Evolutionary conservation across 768 basidiomycete genomes (phyloP).

Genomic region (Crepidotus variabilis): DNA sequence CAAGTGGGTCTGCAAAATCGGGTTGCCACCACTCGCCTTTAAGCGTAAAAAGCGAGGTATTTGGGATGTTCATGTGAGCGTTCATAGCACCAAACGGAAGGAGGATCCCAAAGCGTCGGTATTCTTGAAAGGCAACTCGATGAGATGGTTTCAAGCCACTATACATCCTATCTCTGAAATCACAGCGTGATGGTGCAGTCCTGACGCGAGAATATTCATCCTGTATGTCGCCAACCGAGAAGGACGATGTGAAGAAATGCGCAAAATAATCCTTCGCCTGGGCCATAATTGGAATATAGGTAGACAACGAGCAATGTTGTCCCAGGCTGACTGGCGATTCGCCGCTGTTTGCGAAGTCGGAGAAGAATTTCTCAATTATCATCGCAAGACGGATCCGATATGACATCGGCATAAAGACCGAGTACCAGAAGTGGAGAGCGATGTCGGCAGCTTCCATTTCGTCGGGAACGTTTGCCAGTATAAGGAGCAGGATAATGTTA

Average conservation of each 20-base stretch:
- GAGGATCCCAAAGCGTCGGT: slow-evolving; percentile 36
- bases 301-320: slow-evolving; percentile 7
- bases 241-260: not conserved
- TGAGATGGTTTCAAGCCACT: slow-evolving; percentile 35
- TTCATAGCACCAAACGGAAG: slow-evolving; percentile 42
- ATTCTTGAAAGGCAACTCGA: slow-evolving; percentile 38
- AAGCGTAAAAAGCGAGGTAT: slow-evolving; percentile 34
- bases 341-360: not conserved
- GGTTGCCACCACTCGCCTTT: slow-evolving; percentile 32
- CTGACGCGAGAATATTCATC: slow-evolving; percentile 29
- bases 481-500: slow-evolving; percentile 37
- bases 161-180: slow-evolving; percentile 36
- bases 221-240: slow-evolving; percentile 20
- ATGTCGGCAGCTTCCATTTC: slow-evolving; percentile 33
- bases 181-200: slow-evolving; percentile 30
- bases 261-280: not conserved
- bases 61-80: slow-evolving; percentile 35
- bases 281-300: not conserved
- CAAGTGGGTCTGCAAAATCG: slow-evolving; percentile 37
- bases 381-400: slow-evolving; percentile 19
- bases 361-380: slow-evolving; percentile 16
- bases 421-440: slow-evolving; percentile 48
- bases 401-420: slow-evolving; percentile 33
- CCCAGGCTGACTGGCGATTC: slow-evolving; percentile 5
- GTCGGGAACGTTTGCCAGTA: slow-evolving; percentile 32